Evolutionary conservation across 129 eudicot genomes (phyloP).

Genomic region (Smallanthus sonchifolius): DNA sequence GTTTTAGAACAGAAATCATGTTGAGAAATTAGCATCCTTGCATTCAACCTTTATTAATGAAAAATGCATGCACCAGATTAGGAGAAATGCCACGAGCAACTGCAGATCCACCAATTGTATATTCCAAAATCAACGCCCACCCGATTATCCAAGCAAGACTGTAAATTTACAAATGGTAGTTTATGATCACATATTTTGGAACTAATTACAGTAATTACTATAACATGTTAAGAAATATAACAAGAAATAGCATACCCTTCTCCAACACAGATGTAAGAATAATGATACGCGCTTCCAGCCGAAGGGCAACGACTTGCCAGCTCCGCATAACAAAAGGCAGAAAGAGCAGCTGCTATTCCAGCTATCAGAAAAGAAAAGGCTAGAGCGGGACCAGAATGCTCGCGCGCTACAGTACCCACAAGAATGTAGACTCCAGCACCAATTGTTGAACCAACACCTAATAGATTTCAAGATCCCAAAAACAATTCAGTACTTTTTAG

Average conservation of each 20-base stretch:
- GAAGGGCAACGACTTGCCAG: slow-evolving; percentile 99
- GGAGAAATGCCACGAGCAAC: slow-evolving; percentile 99
- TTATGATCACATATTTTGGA: slow-evolving; percentile 8
- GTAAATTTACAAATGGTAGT: slow-evolving; percentile 5
- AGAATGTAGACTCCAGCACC: slow-evolving; percentile 99
- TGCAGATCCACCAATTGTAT: slow-evolving; percentile 93
- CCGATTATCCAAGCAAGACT: slow-evolving; percentile 99
- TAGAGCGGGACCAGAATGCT: slow-evolving; percentile 94
- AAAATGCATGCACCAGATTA: slow-evolving; percentile 58
- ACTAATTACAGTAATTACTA: slow-evolving; percentile 53
- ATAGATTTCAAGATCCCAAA: background rate
- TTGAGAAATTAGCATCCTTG: slow-evolving; percentile 2
- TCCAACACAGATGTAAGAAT: slow-evolving; percentile 92
- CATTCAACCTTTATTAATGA: background rate
- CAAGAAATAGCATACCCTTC: slow-evolving; percentile 61
- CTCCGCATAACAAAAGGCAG: slow-evolving; percentile 99
- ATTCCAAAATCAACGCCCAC: slow-evolving; percentile 95
- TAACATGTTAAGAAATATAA: background rate
- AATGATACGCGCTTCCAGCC: slow-evolving; percentile 99
- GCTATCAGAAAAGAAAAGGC: slow-evolving; percentile 88
- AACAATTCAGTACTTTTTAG: background rate
- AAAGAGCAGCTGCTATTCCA: slow-evolving; percentile 98
- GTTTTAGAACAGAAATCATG: background rate
- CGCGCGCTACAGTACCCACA: slow-evolving; percentile 97
- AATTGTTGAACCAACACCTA: slow-evolving; percentile 97